Conservation (phyloP, 176 grass and related monocot genomes). For the Aegilops tauschii region DNA sequence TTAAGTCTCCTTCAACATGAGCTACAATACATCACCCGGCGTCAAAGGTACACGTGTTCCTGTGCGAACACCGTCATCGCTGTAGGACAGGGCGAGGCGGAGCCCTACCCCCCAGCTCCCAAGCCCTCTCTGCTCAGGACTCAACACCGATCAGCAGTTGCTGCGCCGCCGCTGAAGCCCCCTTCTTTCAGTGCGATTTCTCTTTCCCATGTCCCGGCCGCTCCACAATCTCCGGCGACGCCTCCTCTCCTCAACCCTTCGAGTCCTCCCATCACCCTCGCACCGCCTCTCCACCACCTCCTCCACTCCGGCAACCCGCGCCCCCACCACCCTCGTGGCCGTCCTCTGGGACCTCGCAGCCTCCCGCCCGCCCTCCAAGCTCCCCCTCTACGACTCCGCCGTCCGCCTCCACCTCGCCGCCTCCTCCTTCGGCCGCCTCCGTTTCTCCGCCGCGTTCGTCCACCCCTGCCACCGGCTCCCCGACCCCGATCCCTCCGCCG, state of each 20-base stretch:
- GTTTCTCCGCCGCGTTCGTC: conserved; percentile 48
- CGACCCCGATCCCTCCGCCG: not conserved
- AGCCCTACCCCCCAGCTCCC: too few relatives aligned
- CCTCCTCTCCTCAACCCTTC: not conserved
- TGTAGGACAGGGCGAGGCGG: too few relatives aligned
- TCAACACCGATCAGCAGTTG: not conserved
- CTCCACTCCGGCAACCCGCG: not conserved
- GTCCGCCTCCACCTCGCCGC: conserved; percentile 58
- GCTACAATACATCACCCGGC: too few relatives aligned
- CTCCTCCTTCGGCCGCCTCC: conserved; percentile 42
- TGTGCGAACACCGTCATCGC: too few relatives aligned
- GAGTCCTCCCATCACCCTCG: not conserved
- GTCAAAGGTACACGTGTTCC: too few relatives aligned
- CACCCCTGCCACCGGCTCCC: conserved; percentile 38
- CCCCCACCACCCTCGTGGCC: conserved; percentile 23
- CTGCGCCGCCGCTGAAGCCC: not conserved
- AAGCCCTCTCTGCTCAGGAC: too few relatives aligned
- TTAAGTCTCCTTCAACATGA: too few relatives aligned
- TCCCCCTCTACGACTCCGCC: conserved; percentile 51
- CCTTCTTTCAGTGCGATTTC: not conserved
- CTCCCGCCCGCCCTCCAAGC: conserved; percentile 41
- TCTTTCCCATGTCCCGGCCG: conserved; percentile 14
- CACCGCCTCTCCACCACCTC: not conserved
- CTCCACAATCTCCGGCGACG: conserved; percentile 7
- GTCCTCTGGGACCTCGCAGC: conserved; percentile 64